Evolutionary conservation across 1,284 basidiomycete species (phyloP), one percentile per base, ranked within the genome.

Genomic region (Phylloboletellus chloephorus): DNA sequence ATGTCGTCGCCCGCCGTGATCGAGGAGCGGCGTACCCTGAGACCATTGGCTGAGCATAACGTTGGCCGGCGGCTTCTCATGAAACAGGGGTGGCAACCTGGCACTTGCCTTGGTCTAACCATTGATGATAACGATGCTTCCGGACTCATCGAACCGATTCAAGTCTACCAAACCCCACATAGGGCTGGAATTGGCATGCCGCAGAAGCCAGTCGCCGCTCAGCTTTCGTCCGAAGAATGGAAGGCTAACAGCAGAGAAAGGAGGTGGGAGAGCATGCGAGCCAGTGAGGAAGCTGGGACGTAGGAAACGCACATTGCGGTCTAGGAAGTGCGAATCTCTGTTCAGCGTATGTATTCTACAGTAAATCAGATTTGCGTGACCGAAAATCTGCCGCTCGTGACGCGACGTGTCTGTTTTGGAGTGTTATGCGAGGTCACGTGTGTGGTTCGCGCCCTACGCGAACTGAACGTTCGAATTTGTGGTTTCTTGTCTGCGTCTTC

Each of bases 1-100:
- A 41, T 39, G 19, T 49, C 42, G 25, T 41, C 35, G 15, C 37
- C 51, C 15, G 48, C 56, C 5, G 41, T 46, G 3, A 26, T 11
- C 5, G 43, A 49, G 24, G 31, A 41, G 22, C 71, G 74, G 29
- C 56, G 66, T 26, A 65, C 71, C 11, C 73, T 76, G 6, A 37
- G 32, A 8, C 53, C 47, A 2, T 56, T 85, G 22, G 56, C 74
- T 4, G 54, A 69, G 3, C 65, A 68, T n/a, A 87, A 84, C 52
- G 64, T 87, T 37, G 84, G 84, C 1, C 77, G 82, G 52, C 71
- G 66, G 28, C 64, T 88, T 31, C 67, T 87, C 3, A 64, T 77
- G 59, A 81, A 79, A 56, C 82, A 85, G 60, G 83, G 84, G 2
- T 88, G 85, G 84, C 62, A 67, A 19, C 83, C 82, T 12, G 85